These are phyloP conservation scores for Phaeosphaeria sp. DNA, from an alignment of 2,329 filamentous ascomycete species.

Conservation along the genomic window DNA sequence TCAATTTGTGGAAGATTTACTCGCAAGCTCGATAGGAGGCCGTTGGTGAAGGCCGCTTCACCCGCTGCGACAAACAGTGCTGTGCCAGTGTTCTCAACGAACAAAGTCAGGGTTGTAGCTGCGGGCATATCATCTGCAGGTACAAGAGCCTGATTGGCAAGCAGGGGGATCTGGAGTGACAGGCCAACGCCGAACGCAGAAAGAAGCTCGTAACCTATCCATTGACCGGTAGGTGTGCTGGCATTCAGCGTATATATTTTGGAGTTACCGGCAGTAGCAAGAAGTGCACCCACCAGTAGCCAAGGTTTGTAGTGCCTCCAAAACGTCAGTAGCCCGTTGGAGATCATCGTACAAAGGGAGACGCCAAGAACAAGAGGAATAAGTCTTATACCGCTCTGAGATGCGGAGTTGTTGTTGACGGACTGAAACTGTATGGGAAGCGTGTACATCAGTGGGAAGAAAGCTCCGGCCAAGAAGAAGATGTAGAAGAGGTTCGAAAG, in stretches of 20 bases:
- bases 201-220: conserved; percentile 59
- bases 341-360: conserved; percentile 34
- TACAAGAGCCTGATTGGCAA: conserved; percentile 49
- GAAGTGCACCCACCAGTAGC: conserved; percentile 40
- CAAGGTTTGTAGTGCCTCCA: conserved; percentile 53
- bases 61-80: conserved; percentile 52
- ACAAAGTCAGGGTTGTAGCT: conserved; percentile 50
- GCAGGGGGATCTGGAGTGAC: conserved; percentile 50
- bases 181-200: conserved; percentile 53
- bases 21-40: conserved; percentile 43
- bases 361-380: conserved; percentile 38
- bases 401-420: conserved; percentile 30
- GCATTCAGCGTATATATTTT: conserved; percentile 47
- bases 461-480: conserved; percentile 34
- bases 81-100: conserved; percentile 53
- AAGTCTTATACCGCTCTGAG: conserved; percentile 32
- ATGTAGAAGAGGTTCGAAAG: conserved; percentile 23
- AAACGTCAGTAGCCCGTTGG: conserved; percentile 32
- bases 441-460: conserved; percentile 37
- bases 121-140: conserved; percentile 46
- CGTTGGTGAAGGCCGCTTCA: conserved; percentile 52
- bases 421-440: conserved; percentile 40
- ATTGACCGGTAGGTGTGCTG: conserved; percentile 45
- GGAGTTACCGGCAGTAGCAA: conserved; percentile 24
- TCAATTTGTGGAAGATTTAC: conserved; percentile 45